Evolutionary conservation across 2,329 filamentous ascomycete genomes (phyloP).

Genomic region (Calonectria pseudoturangicola): DNA sequence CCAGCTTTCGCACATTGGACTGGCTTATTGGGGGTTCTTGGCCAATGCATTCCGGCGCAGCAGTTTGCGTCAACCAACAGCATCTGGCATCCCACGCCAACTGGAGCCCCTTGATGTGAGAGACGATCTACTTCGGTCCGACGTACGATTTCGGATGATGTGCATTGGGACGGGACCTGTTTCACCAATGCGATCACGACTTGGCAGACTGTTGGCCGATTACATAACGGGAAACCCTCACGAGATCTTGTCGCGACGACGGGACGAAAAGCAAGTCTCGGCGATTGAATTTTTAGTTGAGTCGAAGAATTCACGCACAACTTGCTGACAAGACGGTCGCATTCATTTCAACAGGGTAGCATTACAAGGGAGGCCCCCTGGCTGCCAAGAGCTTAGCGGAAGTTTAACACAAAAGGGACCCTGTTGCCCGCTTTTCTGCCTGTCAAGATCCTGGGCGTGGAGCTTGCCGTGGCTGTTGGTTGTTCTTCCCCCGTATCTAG

Average conservation of each 20-base stretch:
- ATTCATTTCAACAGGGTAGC: background rate
- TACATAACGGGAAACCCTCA: no score
- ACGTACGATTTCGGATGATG: background rate
- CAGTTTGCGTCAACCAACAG: background rate
- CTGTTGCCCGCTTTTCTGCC: background rate
- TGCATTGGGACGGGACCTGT: no score
- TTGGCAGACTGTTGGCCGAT: no score
- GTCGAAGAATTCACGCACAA: no score
- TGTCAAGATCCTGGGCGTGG: background rate
- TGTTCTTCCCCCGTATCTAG: background rate
- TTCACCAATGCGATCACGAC: background rate
- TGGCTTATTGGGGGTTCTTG: background rate
- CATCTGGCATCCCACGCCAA: background rate
- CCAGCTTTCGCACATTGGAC: constrained; percentile 2
- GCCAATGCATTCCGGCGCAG: background rate
- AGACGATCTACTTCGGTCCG: background rate
- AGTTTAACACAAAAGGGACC: background rate
- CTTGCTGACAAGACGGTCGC: background rate
- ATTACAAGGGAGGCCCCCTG: background rate
- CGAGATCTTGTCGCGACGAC: no score
- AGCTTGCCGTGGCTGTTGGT: constrained; percentile 3
- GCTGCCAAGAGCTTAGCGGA: background rate
- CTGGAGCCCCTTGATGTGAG: background rate
- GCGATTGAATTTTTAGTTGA: no score
- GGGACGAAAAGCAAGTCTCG: no score